Evolutionary conservation across 345 rosid genomes (phyloP), one percentile per base, ranked within the genome.

Genomic region (Laguncularia racemosa): DNA sequence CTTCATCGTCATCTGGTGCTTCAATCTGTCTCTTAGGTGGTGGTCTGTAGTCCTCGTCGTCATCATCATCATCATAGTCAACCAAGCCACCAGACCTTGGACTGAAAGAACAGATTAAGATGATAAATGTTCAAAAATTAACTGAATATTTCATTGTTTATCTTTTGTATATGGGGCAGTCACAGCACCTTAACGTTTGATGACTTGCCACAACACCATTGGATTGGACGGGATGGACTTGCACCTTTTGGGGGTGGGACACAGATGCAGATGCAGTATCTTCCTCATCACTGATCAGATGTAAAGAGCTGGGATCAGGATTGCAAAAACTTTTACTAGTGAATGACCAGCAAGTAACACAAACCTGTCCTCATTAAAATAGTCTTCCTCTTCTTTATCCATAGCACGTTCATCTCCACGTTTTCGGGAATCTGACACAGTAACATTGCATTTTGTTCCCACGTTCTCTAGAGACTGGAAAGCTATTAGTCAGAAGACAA

Each of bases 341-440:
- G 14, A 14, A 26, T 44, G 44, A 62, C 46, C 4, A 21, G 33
- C 49, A 63, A 17, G 20, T 14, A 53, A 48, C 14, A 59, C 58
- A 52, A 50, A 95, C 97, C 96, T 95, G 69, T 89, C 91, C 68
- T 77, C 96, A n/a, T 90, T 93, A 68, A 95, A 95, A 73, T 95
- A 95, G 64, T 95, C 99, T 72, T 90, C 93, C 80, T 90, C 99
- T 70, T 95, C 99, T 78, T 95, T 95, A 63, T 90, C 97, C 56
- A 80, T 60, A n/a, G 95, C 95, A 20, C 96, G 95, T 71, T 84
- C 97, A 58, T 95, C 99, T 21, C 68, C 61, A 55, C 91, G 68
- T 70, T 76, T 88, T 63, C 96, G 81, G 9, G 84, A 74, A 52
- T 85, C 93, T 21, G 77, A 57, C 15, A 77, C 71, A 61, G 60